A percentile compares a stretch with the other conserved stretches of the same genome.
Evolutionary conservation across 1,284 basidiomycete genomes (phyloP).

Genomic region (Microbotryum scabiosae): DNA sequence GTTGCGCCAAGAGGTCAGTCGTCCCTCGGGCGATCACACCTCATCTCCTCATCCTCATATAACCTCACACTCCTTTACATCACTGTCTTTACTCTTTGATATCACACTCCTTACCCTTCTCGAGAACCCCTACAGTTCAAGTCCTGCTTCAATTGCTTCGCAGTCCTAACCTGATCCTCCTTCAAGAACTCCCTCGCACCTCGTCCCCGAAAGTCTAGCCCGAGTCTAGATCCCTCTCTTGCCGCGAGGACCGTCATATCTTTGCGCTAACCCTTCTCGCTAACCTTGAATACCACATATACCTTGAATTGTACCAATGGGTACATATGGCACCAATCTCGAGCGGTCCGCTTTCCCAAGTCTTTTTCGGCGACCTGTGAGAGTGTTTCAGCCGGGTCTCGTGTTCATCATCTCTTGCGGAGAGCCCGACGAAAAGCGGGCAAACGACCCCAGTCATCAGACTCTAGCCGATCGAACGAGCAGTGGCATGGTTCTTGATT

Average conservation of each 20-base stretch:
- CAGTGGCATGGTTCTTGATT: conserved; percentile 6
- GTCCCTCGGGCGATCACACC: background rate
- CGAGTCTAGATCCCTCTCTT: too few relatives aligned
- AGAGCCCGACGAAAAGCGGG: conserved; percentile 39
- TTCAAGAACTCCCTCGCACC: too few relatives aligned
- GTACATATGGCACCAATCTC: conserved; percentile 82
- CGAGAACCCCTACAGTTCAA: too few relatives aligned
- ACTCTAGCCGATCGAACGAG: background rate
- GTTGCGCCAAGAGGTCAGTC: conserved; percentile 52
- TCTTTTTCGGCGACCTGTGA: conserved; percentile 65
- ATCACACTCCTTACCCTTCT: too few relatives aligned
- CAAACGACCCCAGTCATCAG: background rate
- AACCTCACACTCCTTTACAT: too few relatives aligned
- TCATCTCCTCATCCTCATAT: too few relatives aligned
- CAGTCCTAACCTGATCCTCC: too few relatives aligned
- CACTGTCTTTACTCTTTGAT: too few relatives aligned
- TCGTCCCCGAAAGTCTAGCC: too few relatives aligned
- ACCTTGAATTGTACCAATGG: conserved; percentile 40
- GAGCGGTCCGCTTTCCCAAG: conserved; percentile 84
- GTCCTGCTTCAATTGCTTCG: too few relatives aligned
- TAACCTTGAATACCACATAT: background rate
- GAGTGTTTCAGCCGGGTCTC: conserved; percentile 76
- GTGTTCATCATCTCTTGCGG: conserved; percentile 40
- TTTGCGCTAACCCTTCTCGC: too few relatives aligned
- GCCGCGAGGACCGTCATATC: too few relatives aligned